Conservation (phyloP, 1,284 basidiomycete species). For the Coniferiporia weirii region DNA sequence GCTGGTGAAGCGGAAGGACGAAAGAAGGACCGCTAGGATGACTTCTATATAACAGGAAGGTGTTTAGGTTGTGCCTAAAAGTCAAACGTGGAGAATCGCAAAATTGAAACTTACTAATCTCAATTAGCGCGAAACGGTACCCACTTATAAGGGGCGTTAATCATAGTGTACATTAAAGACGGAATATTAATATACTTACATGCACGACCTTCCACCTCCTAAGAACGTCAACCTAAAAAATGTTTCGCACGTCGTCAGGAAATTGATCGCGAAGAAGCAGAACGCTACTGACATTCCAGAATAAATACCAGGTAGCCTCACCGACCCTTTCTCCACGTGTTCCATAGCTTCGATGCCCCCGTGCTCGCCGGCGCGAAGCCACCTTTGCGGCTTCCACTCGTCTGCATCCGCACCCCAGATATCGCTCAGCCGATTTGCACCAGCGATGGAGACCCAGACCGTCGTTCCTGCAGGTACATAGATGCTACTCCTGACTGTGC, state of each 20-base stretch:
- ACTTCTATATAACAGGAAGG: background rate
- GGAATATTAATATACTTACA: constrained; percentile 15
- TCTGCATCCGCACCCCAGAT: constrained; percentile 27
- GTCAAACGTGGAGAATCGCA: background rate
- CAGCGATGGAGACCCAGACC: constrained; percentile 22
- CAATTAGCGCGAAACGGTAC: constrained; percentile 19
- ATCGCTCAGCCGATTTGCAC: constrained; percentile 20
- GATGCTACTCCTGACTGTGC: background rate
- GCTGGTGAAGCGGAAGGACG: background rate
- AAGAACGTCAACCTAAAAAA: constrained; percentile 20
- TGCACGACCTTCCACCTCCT: constrained; percentile 21
- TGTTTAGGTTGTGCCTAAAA: background rate
- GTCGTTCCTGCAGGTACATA: constrained; percentile 11
- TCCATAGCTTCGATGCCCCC: background rate
- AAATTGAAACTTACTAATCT: constrained; percentile 16
- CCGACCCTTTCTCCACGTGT: background rate
- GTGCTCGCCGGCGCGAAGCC: constrained; percentile 7
- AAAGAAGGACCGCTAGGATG: background rate
- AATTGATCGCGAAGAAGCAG: background rate
- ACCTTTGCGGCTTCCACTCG: constrained; percentile 22
- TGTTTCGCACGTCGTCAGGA: background rate
- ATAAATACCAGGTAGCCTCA: constrained; percentile 11
- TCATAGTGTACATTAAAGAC: background rate
- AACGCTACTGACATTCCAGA: constrained; percentile 7
- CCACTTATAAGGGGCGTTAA: constrained; percentile 7